Evolutionary conservation across 2,329 filamentous ascomycete species (phyloP).

Genomic region (Penicillium hesseltinei): DNA sequence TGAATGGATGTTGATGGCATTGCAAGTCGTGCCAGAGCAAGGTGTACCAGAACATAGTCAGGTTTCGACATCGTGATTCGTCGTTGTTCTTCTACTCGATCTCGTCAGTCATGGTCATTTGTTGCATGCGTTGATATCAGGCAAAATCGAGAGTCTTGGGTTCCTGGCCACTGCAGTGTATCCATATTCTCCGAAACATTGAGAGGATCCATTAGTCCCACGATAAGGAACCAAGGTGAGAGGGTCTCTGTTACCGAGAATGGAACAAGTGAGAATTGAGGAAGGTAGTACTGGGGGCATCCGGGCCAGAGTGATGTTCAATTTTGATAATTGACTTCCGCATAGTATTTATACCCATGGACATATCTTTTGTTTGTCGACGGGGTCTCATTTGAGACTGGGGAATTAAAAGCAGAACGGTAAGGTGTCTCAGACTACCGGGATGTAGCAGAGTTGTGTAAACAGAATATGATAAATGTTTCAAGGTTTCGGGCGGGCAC

Average conservation of each 20-base stretch:
- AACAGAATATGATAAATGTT: neutral
- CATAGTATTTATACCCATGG: neutral
- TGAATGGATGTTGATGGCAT: too few relatives aligned
- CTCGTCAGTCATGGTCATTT: neutral
- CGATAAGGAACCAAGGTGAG: neutral
- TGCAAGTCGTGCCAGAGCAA: too few relatives aligned
- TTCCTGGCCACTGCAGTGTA: neutral
- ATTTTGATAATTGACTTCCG: neutral
- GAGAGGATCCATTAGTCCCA: too few relatives aligned
- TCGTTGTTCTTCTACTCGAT: neutral
- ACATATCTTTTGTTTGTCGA: neutral
- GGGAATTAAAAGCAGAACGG: neutral
- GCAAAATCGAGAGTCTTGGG: neutral
- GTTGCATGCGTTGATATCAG: neutral
- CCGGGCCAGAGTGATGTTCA: neutral
- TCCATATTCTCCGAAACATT: neutral
- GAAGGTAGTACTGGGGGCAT: neutral
- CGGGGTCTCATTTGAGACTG: neutral
- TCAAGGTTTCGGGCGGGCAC: neutral
- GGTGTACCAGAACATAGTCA: too few relatives aligned
- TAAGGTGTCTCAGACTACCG: neutral
- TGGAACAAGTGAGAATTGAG: neutral
- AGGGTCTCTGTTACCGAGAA: neutral
- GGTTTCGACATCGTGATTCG: too few relatives aligned
- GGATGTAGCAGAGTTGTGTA: neutral